phyloP scores from a whole-genome alignment of 169 alveolate species.

The Theileria orientalis region DNA sequence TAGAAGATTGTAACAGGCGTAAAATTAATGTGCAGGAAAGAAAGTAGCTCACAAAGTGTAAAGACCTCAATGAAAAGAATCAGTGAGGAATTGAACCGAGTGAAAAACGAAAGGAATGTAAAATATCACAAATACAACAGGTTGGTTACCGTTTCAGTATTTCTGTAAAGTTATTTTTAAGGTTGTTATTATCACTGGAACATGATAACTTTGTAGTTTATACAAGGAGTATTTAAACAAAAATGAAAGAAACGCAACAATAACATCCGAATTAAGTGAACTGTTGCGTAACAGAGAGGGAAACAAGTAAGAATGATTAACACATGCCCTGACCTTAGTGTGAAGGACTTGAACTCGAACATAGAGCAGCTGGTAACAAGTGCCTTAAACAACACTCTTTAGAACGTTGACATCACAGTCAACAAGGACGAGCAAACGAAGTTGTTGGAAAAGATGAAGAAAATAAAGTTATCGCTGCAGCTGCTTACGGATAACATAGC shows the following conservation, averaged over 20 bases:
- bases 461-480: conserved; percentile 46
- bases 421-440: conserved; percentile 56
- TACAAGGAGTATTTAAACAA: not conserved
- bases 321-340: too few relatives aligned
- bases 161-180: too few relatives aligned
- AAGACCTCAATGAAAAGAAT: not conserved
- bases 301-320: too few relatives aligned
- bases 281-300: not conserved
- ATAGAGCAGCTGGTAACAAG: not conserved
- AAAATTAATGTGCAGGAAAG: too few relatives aligned
- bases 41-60: too few relatives aligned
- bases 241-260: conserved; percentile 12
- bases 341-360: not conserved
- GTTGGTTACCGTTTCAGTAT: too few relatives aligned
- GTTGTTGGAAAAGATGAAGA: conserved; percentile 29
- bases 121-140: not conserved
- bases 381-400: not conserved
- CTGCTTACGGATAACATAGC: conserved; percentile 56
- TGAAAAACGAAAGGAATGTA: not conserved
- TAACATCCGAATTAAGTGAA: conserved; percentile 23
- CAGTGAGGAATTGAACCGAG: not conserved
- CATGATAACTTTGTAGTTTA: not conserved
- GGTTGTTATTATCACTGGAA: too few relatives aligned
- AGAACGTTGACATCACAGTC: not conserved
- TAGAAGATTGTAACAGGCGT: too few relatives aligned